Percentiles rank a stretch among this genome's conserved stretches.
Conservation (phyloP, 2,329 filamentous ascomycete genomes). For the Blastomyces gilchristii region DNA sequence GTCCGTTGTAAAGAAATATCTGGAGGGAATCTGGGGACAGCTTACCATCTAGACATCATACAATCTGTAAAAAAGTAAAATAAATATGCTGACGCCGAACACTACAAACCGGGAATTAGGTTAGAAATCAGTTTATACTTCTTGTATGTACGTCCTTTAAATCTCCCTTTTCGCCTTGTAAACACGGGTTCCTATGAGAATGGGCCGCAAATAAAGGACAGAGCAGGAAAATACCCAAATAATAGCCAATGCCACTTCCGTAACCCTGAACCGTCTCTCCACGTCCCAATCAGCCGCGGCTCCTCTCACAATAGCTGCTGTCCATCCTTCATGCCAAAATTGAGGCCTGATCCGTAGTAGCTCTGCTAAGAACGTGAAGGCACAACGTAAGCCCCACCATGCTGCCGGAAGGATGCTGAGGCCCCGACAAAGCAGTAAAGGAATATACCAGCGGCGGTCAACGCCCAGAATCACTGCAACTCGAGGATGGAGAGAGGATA, state of each 20-base stretch:
- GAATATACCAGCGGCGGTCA: slow-evolving; percentile 60
- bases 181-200: neutral
- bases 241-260: slow-evolving; percentile 60
- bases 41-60: slow-evolving; percentile 70
- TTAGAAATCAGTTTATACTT: neutral
- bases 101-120: slow-evolving; percentile 38
- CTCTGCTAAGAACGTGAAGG: slow-evolving; percentile 57
- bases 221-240: slow-evolving; percentile 53
- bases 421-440: slow-evolving; percentile 61
- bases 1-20: neutral
- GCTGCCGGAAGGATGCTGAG: slow-evolving; percentile 59
- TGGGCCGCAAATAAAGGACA: slow-evolving; percentile 10
- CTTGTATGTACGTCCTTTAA: neutral
- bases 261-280: slow-evolving; percentile 46
- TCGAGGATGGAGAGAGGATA: slow-evolving; percentile 54
- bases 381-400: slow-evolving; percentile 61
- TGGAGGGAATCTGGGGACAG: slow-evolving; percentile 11
- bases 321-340: slow-evolving; percentile 34
- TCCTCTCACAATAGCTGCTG: slow-evolving; percentile 30
- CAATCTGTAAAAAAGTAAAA: slow-evolving; percentile 78
- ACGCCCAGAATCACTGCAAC: slow-evolving; percentile 70
- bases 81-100: slow-evolving; percentile 64
- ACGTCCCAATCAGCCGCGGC: slow-evolving; percentile 35
- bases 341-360: slow-evolving; percentile 42
- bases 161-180: neutral